These are phyloP conservation scores for Amauroascus verrucosus DNA, from an alignment of 2,329 filamentous ascomycete species.

Conservation along the genomic window DNA sequence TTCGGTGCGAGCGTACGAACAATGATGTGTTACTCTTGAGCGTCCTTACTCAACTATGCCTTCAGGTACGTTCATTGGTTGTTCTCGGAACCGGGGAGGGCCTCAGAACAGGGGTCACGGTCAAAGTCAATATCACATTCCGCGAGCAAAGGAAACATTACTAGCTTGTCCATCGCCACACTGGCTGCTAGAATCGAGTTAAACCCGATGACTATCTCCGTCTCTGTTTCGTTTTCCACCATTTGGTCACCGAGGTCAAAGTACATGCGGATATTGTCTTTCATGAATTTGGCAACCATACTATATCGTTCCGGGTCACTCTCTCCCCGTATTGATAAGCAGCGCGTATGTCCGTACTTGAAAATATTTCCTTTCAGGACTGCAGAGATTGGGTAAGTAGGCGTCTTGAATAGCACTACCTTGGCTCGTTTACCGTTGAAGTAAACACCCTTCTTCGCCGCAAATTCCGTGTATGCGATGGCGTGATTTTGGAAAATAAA, in stretches of 20 bases:
- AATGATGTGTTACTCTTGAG: no score
- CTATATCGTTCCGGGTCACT: conserved; percentile 11
- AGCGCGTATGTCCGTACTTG: conserved; percentile 22
- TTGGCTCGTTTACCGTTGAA: conserved; percentile 18
- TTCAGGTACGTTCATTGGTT: background rate
- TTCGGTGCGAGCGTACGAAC: no score
- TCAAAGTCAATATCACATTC: conserved; percentile 15
- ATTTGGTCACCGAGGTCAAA: conserved; percentile 16
- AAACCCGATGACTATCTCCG: conserved; percentile 15
- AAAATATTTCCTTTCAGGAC: conserved; percentile 19
- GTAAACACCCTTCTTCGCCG: conserved; percentile 16
- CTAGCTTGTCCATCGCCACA: conserved; percentile 1
- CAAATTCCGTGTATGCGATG: conserved; percentile 17
- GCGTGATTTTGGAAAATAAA: conserved; percentile 24
- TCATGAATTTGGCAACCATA: conserved; percentile 11
- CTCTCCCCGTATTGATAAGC: conserved; percentile 18
- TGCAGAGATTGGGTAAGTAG: conserved; percentile 25
- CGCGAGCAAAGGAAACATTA: conserved; percentile 1
- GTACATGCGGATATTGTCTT: conserved; percentile 10
- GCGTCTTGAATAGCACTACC: conserved; percentile 22
- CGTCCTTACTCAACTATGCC: no score
- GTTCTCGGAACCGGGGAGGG: conserved; percentile 8
- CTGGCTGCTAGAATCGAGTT: conserved; percentile 17
- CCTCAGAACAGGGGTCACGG: conserved; percentile 15
- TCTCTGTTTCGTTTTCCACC: conserved; percentile 13